These are phyloP conservation scores for Rhypophila decipiens DNA, from an alignment of 495 filamentous ascomycete genomes.

Conservation along the genomic window DNA sequence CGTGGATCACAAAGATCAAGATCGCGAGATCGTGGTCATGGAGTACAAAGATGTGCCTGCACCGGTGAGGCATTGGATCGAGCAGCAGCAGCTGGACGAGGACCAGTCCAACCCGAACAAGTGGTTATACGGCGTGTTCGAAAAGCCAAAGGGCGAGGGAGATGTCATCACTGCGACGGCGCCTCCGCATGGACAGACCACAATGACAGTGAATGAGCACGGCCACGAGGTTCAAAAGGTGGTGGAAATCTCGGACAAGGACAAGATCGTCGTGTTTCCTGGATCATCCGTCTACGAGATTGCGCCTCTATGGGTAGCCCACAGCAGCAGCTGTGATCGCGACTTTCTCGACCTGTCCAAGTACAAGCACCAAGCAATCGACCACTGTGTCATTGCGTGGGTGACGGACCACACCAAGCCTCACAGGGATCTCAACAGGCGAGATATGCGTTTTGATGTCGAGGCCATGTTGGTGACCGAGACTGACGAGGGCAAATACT, in stretches of 20 bases:
- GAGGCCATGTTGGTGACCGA: slow-evolving; percentile 26
- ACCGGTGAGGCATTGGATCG: slow-evolving; percentile 23
- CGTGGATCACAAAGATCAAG: slow-evolving; percentile 24
- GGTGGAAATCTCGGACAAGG: slow-evolving; percentile 12
- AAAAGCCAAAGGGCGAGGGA: slow-evolving; percentile 19
- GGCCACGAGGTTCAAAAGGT: background rate
- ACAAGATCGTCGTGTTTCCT: slow-evolving; percentile 30
- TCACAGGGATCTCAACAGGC: slow-evolving; percentile 18
- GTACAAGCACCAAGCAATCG: slow-evolving; percentile 18
- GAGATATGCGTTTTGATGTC: slow-evolving; percentile 26
- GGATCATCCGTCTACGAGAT: slow-evolving; percentile 27
- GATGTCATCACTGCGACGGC: slow-evolving; percentile 12
- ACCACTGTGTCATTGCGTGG: slow-evolving; percentile 25
- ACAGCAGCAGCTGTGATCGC: slow-evolving; percentile 26
- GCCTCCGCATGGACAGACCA: slow-evolving; percentile 4
- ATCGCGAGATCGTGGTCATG: slow-evolving; percentile 29
- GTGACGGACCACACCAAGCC: slow-evolving; percentile 27
- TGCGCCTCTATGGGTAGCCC: slow-evolving; percentile 25
- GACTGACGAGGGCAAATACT: slow-evolving; percentile 22
- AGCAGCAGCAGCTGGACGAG: slow-evolving; percentile 20
- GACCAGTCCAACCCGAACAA: slow-evolving; percentile 11
- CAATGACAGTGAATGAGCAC: too few species aligned
- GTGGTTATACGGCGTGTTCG: slow-evolving; percentile 24
- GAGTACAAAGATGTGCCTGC: slow-evolving; percentile 26
- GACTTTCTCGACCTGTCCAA: slow-evolving; percentile 23